phyloP scores from a whole-genome alignment of 371 early-diverging fungal species.

The Capniomyces stellatus region DNA sequence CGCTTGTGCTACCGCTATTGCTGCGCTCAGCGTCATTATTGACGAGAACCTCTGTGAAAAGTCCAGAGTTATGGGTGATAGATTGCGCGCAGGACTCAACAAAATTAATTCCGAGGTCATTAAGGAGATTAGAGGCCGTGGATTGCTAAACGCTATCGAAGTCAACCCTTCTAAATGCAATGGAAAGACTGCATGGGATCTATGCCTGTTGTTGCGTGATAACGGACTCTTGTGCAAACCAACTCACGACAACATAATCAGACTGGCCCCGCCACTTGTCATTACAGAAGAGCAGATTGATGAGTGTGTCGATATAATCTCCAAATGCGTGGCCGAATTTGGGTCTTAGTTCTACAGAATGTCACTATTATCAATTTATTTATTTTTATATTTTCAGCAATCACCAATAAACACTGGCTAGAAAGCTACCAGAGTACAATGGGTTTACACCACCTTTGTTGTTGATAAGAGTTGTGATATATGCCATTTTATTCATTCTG shows the following conservation, averaged over 20 bases:
- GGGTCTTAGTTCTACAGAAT: neutral
- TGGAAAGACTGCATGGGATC: slow-evolving; percentile 86
- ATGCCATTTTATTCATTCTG: too few relatives aligned
- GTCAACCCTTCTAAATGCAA: slow-evolving; percentile 67
- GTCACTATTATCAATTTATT: neutral
- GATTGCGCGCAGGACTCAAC: slow-evolving; percentile 55
- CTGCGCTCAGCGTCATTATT: slow-evolving; percentile 81
- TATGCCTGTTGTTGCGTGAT: slow-evolving; percentile 81
- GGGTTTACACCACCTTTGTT: too few relatives aligned
- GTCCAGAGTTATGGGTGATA: slow-evolving; percentile 51
- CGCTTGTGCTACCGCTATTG: slow-evolving; percentile 84
- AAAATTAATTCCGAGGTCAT: slow-evolving; percentile 59
- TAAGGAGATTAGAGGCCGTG: slow-evolving; percentile 74
- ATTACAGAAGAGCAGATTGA: slow-evolving; percentile 78
- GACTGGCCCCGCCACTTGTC: slow-evolving; percentile 86
- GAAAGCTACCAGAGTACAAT: too few relatives aligned
- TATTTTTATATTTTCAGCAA: too few relatives aligned
- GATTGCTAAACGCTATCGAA: slow-evolving; percentile 89
- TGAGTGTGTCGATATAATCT: slow-evolving; percentile 68
- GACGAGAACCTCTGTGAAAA: slow-evolving; percentile 82
- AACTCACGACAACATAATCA: slow-evolving; percentile 95
- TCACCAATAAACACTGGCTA: too few relatives aligned
- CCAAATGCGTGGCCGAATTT: slow-evolving; percentile 42
- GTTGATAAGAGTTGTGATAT: too few relatives aligned
- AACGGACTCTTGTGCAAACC: slow-evolving; percentile 92